Base-by-base conservation (phyloP, 768 basidiomycete genomes). In the Suillus subaureus region DNA sequence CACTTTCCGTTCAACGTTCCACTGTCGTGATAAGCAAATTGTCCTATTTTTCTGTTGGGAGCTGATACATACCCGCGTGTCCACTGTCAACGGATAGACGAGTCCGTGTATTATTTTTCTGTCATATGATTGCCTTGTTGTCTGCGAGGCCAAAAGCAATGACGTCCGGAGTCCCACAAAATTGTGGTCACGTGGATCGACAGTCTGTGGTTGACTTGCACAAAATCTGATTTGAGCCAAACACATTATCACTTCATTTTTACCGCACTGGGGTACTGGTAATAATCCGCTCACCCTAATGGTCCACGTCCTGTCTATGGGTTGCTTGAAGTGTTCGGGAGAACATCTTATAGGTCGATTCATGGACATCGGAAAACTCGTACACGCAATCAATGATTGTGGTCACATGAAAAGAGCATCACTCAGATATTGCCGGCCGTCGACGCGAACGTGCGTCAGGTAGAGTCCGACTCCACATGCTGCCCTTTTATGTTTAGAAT, bases 381-480 rank as follows among this genome's bases (percentile, higher is more conserved):
- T 39, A 23, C 8, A 37, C 15, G 15, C 8, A 16, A 9, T 58
- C 3, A n/a, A 47, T 47, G 45, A 47, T 47, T 21, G 16, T 58
- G 15, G 37, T 39, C 35, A 58, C 56, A 52, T 52, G 56, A 5
- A 23, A 39, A 9, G 15, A 26, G 23, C 15, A 23, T 18, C 56
- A 58, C 37, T 37, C 9, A n/a, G 35, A 33, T 33, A 5, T 33
- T 33, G 33, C 33, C 33, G 35, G 35, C 9, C 5, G 4, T 33
- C 39, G 23, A n/a, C n/a, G 45, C 56, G 37, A 58, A 58, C 56
- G 56, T 58, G 56, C 56, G 56, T 58, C 39, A 26, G 37, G 15
- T 57, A 57, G 56, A 39, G 13, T 23, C n/a, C 26, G 37, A 39
- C 16, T 39, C 13, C 56, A 58, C 56, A 58, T 58, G 56, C 37